Base-by-base conservation (phyloP, 345 rosid genomes). In the Linum lewisii region DNA sequence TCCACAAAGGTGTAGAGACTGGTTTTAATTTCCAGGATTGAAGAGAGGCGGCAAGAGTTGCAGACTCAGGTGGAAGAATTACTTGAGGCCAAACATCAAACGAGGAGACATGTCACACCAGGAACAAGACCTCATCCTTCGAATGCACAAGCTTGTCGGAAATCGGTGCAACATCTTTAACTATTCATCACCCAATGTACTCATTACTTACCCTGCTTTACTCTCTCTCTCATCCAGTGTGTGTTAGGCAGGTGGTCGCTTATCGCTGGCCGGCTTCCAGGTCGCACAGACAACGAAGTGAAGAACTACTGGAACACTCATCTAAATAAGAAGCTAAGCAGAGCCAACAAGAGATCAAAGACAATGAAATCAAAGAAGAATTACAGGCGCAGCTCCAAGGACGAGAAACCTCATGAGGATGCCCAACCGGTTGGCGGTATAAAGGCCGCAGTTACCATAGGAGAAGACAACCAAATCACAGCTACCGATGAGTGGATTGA, bases 251-350 rank as follows among this genome's bases (percentile, higher is more conserved):
- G 96, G 59, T 88, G 90, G 96, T 82, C 96, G 16, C 71, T 88
- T 52, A 88, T 88, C 2, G 94, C 94, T 0, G 90, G 96, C 36
- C 79, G 94, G 18, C 85, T 86, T 63, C 96, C 96, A 0, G 96
- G 96, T 67, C 81, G 96, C 44, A 89, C 94, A 7, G 96, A 89
- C 57, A 89, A 89, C 25, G 96, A 89, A 61, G 87, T 86, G 66
- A 86, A 89, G 72, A 89, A 89, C 84, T 86, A 86, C 63, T 89
- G 94, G 96, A 86, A 89, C 78, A 86, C 96, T 38, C 91, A 86
- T 89, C 72, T 86, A 76, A 86, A 77, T 80, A 88, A 82, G 82
- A 79, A 75, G 13, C 47, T 42, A 60, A 19, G 65, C 36, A 77
- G 70, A 74, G 70, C 74, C 56, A 24, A 2, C 23, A 52, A 52